A percentile compares a stretch with the other conserved stretches of the same genome.
Evolutionary conservation across 2,329 filamentous ascomycete species (phyloP).

Genomic region (Teratosphaeria gauchensis): DNA sequence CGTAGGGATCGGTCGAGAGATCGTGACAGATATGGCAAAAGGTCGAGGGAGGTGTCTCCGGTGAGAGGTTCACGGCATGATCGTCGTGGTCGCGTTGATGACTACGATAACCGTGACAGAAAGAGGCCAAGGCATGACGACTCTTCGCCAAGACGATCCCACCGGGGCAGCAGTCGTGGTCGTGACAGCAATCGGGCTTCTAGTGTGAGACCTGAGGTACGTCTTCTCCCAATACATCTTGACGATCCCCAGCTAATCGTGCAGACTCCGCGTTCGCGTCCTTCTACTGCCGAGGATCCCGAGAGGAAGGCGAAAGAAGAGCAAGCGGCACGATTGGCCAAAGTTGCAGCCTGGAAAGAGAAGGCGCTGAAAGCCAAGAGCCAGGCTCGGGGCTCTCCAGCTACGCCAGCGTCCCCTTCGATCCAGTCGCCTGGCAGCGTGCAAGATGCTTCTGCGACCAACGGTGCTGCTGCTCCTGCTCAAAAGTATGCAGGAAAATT

Average conservation of each 20-base stretch:
- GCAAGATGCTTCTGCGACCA: constrained; percentile 12
- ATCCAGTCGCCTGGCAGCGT: constrained; percentile 21
- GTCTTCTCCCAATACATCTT: constrained; percentile 20
- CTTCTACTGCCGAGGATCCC: constrained; percentile 8
- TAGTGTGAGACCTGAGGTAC: constrained; percentile 48
- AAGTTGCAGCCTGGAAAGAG: constrained; percentile 85
- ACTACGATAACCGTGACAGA: constrained; percentile 13
- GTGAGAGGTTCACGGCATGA: constrained; percentile 13
- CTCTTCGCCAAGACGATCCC: constrained; percentile 11
- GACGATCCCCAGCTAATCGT: neutral
- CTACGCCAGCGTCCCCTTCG: constrained; percentile 15
- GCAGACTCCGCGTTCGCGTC: constrained; percentile 14
- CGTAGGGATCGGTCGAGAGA: constrained; percentile 7
- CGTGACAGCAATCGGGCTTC: constrained; percentile 43
- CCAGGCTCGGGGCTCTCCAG: constrained; percentile 8
- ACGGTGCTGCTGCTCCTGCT: constrained; percentile 23
- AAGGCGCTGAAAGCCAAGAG: constrained; percentile 49
- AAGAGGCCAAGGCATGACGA: constrained; percentile 11
- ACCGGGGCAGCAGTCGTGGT: constrained; percentile 47
- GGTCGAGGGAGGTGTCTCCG: constrained; percentile 10
- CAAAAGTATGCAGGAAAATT: constrained; percentile 67
- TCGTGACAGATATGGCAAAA: constrained; percentile 7
- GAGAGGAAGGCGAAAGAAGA: constrained; percentile 6
- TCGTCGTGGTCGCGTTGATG: constrained; percentile 11
- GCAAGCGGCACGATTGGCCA: constrained; percentile 50